Percentiles rank a stretch among this genome's conserved stretches.
Conservation (phyloP, 1,284 basidiomycete species). For the Cystobasidium pallidum region DNA sequence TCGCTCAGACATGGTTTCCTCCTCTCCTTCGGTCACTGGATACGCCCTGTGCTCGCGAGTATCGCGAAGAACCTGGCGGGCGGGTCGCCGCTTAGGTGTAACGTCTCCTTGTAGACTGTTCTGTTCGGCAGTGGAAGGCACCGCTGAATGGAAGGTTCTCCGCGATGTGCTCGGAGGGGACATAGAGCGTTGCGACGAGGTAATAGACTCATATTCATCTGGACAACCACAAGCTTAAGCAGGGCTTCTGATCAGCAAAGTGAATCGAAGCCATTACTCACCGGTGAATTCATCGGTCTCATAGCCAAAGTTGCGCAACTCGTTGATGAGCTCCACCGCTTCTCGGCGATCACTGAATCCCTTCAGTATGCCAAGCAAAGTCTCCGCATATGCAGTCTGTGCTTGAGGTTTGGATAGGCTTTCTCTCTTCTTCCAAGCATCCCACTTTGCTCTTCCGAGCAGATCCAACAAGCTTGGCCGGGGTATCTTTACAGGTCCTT, state of each 20-base stretch:
- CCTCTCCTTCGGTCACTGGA: conserved; percentile 34
- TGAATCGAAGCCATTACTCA: not conserved
- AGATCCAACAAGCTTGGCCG: conserved; percentile 90
- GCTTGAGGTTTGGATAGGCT: conserved; percentile 73
- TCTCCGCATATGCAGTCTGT: conserved; percentile 70
- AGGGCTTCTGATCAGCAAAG: not conserved
- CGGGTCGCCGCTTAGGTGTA: conserved; percentile 33
- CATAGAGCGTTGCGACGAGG: conserved; percentile 32
- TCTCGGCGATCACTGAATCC: conserved; percentile 56
- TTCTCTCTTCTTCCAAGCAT: conserved; percentile 81
- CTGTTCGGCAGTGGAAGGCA: conserved; percentile 26
- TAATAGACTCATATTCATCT: conserved; percentile 36
- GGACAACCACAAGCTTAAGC: not conserved
- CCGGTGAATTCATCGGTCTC: conserved; percentile 23
- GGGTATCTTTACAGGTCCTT: conserved; percentile 76
- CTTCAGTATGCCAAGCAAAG: conserved; percentile 62
- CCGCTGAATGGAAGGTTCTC: conserved; percentile 38
- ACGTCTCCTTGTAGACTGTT: conserved; percentile 13
- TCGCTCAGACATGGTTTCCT: conserved; percentile 33
- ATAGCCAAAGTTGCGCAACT: conserved; percentile 56
- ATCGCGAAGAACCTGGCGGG: not conserved
- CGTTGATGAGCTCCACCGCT: conserved; percentile 56
- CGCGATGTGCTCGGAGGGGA: conserved; percentile 39
- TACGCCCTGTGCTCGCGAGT: not conserved
- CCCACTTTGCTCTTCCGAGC: conserved; percentile 67